Evolutionary conservation across 305 asterid species (phyloP), one percentile per base, ranked within the genome.

Genomic region (Vinca major): DNA sequence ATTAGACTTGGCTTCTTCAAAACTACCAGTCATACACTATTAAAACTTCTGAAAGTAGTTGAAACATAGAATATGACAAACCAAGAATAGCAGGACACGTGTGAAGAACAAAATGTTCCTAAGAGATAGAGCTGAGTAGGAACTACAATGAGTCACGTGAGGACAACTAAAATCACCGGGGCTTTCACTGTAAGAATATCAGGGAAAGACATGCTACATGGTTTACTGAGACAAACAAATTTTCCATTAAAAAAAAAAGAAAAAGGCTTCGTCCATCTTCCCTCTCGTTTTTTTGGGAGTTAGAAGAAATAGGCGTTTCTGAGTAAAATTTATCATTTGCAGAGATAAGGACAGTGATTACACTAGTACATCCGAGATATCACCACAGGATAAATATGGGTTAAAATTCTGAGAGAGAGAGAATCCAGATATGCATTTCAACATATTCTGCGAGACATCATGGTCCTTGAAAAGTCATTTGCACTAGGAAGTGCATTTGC

Each of bases 31-130:
- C 17, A 2, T 39, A 40, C 33, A 36, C 36, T 16, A 9, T 66
- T 37, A 66, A 41, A 40, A 12, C 65, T 54, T 58, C 49, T 49
- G 67, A 73, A 66, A 44, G 55, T 3, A 41, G 33, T 21, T 9
- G 19, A 37, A 57, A 57, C 2, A 4, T 26, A 57, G 12, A 57
- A 57, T 57, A 40, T 3, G 9, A 56, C 11, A 21, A 56, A 21
- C 16, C 40, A 56, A 56, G n/a, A 56, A 26, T 4, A 16, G 17
- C 43, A 57, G 43, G 3, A 6, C 4, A 26, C 33, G 33, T 26
- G 19, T 12, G 5, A 33, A 11, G 43, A 26, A 33, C 17, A 33
- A 54, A 55, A 20, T 37, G 39, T 55, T 13, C 39, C 9, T 7
- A 21, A 55, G 61, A 11, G 10, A n/a, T n/a, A 55, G 21, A 33